Evolutionary conservation across 148 eudicot species (phyloP).

Genomic region (Spergularia bocconei): DNA sequence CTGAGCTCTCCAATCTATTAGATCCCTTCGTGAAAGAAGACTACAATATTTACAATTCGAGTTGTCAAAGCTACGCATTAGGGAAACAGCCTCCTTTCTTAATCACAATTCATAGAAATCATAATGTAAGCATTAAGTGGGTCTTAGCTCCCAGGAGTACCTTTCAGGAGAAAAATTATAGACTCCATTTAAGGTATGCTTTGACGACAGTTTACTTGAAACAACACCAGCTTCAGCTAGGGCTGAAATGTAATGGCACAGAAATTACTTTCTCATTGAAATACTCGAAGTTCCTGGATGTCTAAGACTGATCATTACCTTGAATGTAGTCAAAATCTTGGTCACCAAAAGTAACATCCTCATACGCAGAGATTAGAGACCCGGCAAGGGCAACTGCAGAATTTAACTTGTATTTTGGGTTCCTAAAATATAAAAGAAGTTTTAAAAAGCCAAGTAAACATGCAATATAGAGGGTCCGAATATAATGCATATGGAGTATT

Average conservation of each 20-base stretch:
- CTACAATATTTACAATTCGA: slow-evolving; percentile 36
- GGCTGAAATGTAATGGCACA: slow-evolving; percentile 40
- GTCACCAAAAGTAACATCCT: slow-evolving; percentile 57
- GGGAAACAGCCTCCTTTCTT: neutral
- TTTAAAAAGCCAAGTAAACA: neutral
- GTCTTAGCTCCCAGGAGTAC: slow-evolving; percentile 30
- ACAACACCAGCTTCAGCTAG: slow-evolving; percentile 88
- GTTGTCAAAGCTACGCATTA: neutral
- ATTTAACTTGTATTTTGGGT: slow-evolving; percentile 53
- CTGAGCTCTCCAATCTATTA: slow-evolving; percentile 88
- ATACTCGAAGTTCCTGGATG: neutral
- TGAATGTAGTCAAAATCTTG: slow-evolving; percentile 82
- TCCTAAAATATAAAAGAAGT: slow-evolving; percentile 42
- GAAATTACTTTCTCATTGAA: slow-evolving; percentile 9
- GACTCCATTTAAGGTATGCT: slow-evolving; percentile 27
- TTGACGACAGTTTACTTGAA: slow-evolving; percentile 57
- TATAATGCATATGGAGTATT: neutral
- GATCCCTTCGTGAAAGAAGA: slow-evolving; percentile 66
- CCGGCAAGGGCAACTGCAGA: slow-evolving; percentile 64
- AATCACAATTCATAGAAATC: neutral
- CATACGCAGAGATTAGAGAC: slow-evolving; percentile 61
- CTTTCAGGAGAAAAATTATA: slow-evolving; percentile 72
- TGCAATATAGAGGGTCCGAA: neutral
- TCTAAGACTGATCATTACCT: slow-evolving; percentile 41
- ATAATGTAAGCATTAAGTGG: neutral